Evolutionary conservation across 306 rosid species (phyloP).

Genomic region (Glycine soja): DNA sequence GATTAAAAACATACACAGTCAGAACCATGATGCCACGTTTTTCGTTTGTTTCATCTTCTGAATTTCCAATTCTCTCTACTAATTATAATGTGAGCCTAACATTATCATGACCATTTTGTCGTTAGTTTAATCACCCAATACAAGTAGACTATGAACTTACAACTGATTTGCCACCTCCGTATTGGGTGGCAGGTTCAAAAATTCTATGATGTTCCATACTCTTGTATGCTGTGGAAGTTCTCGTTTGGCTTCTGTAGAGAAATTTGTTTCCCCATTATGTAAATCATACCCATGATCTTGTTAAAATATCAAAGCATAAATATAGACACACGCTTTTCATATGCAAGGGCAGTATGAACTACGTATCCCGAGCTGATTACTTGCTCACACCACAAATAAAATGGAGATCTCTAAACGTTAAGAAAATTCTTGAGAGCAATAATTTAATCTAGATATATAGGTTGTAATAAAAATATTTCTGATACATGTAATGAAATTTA

Average conservation of each 20-base stretch:
- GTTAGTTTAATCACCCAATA: background rate
- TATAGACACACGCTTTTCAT: background rate
- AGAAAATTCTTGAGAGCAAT: slow-evolving; percentile 13
- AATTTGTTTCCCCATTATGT: background rate
- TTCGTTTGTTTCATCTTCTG: background rate
- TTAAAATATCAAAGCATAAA: slow-evolving; percentile 19
- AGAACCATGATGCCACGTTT: background rate
- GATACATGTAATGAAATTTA: slow-evolving; percentile 36
- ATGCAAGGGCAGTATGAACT: background rate
- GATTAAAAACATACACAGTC: background rate
- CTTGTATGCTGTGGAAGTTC: background rate
- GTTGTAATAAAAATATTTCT: background rate
- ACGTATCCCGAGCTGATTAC: background rate
- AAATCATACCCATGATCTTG: background rate
- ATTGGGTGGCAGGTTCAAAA: too few species aligned
- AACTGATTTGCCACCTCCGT: too few species aligned
- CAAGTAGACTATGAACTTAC: too few species aligned
- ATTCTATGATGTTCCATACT: background rate
- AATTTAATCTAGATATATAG: slow-evolving; percentile 28
- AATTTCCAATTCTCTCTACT: background rate
- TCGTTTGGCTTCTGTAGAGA: background rate
- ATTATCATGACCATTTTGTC: background rate
- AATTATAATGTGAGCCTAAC: background rate
- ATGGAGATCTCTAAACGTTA: slow-evolving; percentile 15
- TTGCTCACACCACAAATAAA: slow-evolving; percentile 20